phyloP scores from a whole-genome alignment of 768 basidiomycete genomes.

The Mycena albidolilacea region DNA sequence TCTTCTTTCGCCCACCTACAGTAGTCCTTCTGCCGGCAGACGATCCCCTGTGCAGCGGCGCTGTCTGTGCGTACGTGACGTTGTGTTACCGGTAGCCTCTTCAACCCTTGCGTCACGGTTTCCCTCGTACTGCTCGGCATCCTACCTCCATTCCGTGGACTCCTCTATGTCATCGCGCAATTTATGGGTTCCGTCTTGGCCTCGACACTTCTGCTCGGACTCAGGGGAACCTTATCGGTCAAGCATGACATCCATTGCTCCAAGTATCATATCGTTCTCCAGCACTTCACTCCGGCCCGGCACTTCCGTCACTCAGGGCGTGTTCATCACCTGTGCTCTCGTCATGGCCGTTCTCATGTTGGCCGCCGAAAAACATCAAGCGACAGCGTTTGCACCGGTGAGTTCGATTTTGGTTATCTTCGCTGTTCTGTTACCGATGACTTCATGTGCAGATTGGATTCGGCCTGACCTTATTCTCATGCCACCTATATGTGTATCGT shows the following conservation, averaged over 20 bases:
- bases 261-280: constrained; percentile 11
- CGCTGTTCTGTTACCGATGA: constrained; percentile 13
- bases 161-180: constrained; percentile 75
- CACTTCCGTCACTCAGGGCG: constrained; percentile 68
- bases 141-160: constrained; percentile 68
- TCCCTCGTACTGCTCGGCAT: constrained; percentile 71
- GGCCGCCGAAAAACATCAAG: constrained; percentile 77
- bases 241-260: constrained; percentile 56
- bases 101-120: constrained; percentile 75
- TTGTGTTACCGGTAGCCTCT: constrained; percentile 67
- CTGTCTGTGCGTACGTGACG: too few relatives aligned
- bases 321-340: constrained; percentile 75
- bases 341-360: constrained; percentile 80
- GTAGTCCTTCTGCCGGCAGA: too few relatives aligned
- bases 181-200: constrained; percentile 73
- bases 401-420: constrained; percentile 19
- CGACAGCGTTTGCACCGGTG: constrained; percentile 80
- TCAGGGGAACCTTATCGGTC: constrained; percentile 68
- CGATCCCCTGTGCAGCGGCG: too few relatives aligned
- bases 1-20: too few relatives aligned
- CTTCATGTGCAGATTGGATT: constrained; percentile 65
- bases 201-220: constrained; percentile 65
- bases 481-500: constrained; percentile 66
- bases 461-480: constrained; percentile 74
- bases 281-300: constrained; percentile 65